phyloP scores from a whole-genome alignment of 2,329 filamentous ascomycete genomes.

The Diaporthe vexans region DNA sequence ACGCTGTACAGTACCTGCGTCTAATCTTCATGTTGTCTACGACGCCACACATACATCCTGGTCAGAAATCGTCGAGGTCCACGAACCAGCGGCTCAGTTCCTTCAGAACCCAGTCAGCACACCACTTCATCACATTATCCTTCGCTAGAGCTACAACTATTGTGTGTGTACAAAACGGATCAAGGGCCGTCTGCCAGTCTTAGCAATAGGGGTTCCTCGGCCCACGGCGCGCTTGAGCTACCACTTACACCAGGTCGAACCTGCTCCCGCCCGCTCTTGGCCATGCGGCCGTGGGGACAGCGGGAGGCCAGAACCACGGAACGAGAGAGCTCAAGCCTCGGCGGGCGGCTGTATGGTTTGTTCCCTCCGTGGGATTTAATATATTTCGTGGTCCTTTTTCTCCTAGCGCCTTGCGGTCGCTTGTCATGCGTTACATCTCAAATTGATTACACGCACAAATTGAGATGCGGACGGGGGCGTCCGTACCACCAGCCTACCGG shows the following conservation, averaged over 20 bases:
- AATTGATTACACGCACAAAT: conserved; percentile 24
- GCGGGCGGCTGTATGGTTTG: conserved; percentile 4
- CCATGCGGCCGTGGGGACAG: conserved; percentile 3
- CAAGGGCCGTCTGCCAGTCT: neutral
- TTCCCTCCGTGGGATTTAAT: neutral
- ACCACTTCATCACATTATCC: neutral
- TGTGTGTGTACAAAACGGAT: too few species aligned
- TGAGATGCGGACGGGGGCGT: conserved; percentile 34
- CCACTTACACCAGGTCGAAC: neutral
- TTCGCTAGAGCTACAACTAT: neutral
- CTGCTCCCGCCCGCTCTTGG: neutral
- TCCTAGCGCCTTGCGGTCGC: neutral
- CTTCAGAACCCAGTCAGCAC: neutral
- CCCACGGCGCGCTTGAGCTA: conserved; percentile 9
- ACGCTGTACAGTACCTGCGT: conserved; percentile 18
- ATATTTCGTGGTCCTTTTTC: conserved; percentile 3
- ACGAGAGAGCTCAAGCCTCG: neutral
- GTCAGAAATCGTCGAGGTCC: neutral
- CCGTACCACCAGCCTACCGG: conserved; percentile 20
- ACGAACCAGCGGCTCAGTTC: conserved; percentile 21
- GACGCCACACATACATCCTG: conserved; percentile 2
- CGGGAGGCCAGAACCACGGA: conserved; percentile 8
- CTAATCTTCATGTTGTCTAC: neutral
- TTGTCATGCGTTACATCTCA: conserved; percentile 20
- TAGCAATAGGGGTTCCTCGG: neutral